Evolutionary conservation across 805 yeast species (phyloP).

Genomic region (Saccharomycopsis malanga): DNA sequence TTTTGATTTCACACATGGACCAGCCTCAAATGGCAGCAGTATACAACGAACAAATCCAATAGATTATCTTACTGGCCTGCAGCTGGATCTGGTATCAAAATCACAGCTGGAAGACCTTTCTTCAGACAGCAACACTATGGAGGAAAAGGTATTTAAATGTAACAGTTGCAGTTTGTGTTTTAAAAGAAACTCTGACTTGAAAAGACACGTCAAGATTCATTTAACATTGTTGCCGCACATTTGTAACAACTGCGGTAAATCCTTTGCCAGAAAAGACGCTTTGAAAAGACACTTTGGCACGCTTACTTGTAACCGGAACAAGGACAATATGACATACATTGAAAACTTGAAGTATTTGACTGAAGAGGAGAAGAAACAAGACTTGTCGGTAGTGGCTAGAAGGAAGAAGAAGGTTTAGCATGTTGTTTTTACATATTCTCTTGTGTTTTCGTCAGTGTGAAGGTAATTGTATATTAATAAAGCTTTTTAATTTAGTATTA

Average conservation of each 20-base stretch:
- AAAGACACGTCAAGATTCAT: slow-evolving; percentile 63
- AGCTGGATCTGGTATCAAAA: background rate
- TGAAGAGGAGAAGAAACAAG: slow-evolving; percentile 16
- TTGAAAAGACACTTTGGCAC: slow-evolving; percentile 70
- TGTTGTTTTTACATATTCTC: too few relatives aligned
- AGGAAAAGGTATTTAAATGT: slow-evolving; percentile 46
- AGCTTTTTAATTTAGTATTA: too few relatives aligned
- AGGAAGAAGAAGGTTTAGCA: slow-evolving; percentile 12
- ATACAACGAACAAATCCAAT: background rate
- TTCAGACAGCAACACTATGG: slow-evolving; percentile 5
- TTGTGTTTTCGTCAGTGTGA: too few relatives aligned
- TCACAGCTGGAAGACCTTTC: background rate
- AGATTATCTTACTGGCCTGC: background rate
- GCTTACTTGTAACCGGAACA: slow-evolving; percentile 64
- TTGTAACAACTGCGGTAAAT: slow-evolving; percentile 71
- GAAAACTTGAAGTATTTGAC: slow-evolving; percentile 18
- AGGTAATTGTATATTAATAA: too few relatives aligned
- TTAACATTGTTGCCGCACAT: slow-evolving; percentile 64
- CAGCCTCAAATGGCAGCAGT: background rate
- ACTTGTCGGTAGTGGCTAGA: slow-evolving; percentile 9
- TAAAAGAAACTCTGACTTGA: slow-evolving; percentile 60
- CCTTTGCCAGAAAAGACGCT: slow-evolving; percentile 80
- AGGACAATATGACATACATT: slow-evolving; percentile 37
- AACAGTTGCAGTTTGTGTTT: slow-evolving; percentile 54
- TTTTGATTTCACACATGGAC: background rate